phyloP scores from a whole-genome alignment of 192 early-diverging fungal genomes.

The Physocladia obscura region DNA sequence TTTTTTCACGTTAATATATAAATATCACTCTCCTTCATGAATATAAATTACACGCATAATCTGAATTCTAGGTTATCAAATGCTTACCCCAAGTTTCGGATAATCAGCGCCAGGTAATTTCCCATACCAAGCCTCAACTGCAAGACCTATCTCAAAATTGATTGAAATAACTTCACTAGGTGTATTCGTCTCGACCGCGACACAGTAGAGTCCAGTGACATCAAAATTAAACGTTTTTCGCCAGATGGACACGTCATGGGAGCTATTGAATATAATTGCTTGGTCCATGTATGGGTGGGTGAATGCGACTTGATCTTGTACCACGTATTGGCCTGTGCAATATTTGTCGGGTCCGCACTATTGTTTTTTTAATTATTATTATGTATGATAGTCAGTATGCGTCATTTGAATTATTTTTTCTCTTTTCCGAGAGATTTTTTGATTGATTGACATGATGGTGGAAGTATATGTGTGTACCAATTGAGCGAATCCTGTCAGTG shows the following conservation, averaged over 20 bases:
- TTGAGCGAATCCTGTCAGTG: background rate
- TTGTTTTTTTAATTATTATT: background rate
- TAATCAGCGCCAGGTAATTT: conserved; percentile 81
- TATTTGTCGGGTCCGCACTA: conserved; percentile 23
- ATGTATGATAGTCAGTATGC: conserved; percentile 10
- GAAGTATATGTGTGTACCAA: too few relatives aligned
- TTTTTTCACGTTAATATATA: background rate
- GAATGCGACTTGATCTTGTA: conserved; percentile 23
- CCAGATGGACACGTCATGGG: background rate
- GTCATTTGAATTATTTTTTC: too few relatives aligned
- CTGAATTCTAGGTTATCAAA: too few relatives aligned
- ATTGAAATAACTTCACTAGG: conserved; percentile 18
- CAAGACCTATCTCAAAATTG: conserved; percentile 47
- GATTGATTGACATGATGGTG: too few relatives aligned
- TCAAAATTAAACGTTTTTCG: conserved; percentile 62
- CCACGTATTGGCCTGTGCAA: conserved; percentile 33
- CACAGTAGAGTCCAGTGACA: conserved; percentile 86
- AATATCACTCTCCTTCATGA: background rate
- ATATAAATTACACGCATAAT: background rate
- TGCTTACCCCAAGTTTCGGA: conserved; percentile 78
- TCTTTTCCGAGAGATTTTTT: too few relatives aligned
- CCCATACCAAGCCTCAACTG: conserved; percentile 80
- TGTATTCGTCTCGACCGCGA: conserved; percentile 46
- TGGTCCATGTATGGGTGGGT: conserved; percentile 30
- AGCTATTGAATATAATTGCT: conserved; percentile 18